phyloP scores from a whole-genome alignment of 2,329 filamentous ascomycete species.

The Fusarium tjaetaba region DNA sequence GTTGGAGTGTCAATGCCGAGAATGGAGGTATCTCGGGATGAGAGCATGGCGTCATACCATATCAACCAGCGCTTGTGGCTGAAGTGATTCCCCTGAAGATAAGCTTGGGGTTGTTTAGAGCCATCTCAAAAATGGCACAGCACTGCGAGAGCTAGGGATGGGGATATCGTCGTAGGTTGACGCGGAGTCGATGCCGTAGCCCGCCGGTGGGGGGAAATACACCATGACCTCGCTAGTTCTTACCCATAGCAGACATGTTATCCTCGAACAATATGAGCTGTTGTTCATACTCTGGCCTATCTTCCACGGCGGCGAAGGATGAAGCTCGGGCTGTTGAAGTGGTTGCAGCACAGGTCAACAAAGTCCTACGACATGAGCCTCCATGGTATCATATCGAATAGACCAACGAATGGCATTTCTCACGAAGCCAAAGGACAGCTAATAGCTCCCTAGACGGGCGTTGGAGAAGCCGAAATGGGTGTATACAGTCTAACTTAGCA shows the following conservation, averaged over 20 bases:
- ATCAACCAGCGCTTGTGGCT: constrained; percentile 57
- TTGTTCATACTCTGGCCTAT: constrained; percentile 62
- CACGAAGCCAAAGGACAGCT: background rate
- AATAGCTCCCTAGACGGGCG: background rate
- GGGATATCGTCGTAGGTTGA: constrained; percentile 59
- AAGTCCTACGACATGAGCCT: constrained; percentile 52
- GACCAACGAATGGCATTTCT: background rate
- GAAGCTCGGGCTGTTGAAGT: constrained; percentile 58
- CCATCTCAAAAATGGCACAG: constrained; percentile 51
- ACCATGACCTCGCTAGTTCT: constrained; percentile 45
- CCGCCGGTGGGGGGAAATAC: constrained; percentile 19
- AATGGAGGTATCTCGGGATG: constrained; percentile 32
- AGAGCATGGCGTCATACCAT: constrained; percentile 42
- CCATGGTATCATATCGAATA: constrained; percentile 22
- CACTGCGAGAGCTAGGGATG: constrained; percentile 46
- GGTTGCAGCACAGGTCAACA: constrained; percentile 56
- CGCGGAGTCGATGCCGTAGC: constrained; percentile 36
- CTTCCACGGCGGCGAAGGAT: constrained; percentile 68
- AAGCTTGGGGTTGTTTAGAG: constrained; percentile 48
- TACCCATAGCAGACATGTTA: constrained; percentile 19
- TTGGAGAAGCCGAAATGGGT: constrained; percentile 65
- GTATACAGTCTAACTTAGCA: constrained; percentile 51
- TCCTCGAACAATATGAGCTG: constrained; percentile 45
- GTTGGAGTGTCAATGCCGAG: constrained; percentile 43
- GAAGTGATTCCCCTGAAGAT: background rate